These are phyloP conservation scores for Dendrocalamus latiflorus DNA, from an alignment of 202 grass and related monocot species.

Conservation along the genomic window DNA sequence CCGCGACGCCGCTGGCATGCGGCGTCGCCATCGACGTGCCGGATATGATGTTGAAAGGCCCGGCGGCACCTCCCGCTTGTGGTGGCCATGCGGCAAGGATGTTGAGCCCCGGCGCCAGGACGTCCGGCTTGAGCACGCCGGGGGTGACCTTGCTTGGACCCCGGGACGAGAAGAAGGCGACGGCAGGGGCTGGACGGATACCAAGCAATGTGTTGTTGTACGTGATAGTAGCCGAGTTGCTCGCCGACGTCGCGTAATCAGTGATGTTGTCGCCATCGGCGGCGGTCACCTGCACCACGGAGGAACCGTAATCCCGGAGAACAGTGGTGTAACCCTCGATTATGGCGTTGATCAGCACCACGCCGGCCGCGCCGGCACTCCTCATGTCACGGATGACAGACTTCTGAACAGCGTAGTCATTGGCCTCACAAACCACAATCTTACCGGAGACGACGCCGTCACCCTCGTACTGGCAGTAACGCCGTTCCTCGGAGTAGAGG, in stretches of 20 bases:
- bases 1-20: slow-evolving; percentile 24
- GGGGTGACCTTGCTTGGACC: background rate
- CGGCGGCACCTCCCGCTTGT: background rate
- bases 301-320: background rate
- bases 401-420: background rate
- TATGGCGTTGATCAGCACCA: slow-evolving; percentile 21
- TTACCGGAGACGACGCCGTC: background rate
- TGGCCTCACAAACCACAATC: slow-evolving; percentile 30
- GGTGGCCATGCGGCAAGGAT: background rate
- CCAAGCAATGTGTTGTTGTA: slow-evolving; percentile 21
- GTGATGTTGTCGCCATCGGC: background rate
- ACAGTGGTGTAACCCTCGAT: background rate
- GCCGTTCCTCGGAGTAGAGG: background rate
- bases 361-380: background rate
- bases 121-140: slow-evolving; percentile 8
- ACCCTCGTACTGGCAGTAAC: background rate
- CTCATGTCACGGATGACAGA: background rate
- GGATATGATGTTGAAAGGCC: background rate
- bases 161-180: slow-evolving; percentile 47
- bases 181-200: background rate
- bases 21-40: slow-evolving; percentile 34
- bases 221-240: background rate
- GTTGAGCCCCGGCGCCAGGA: background rate
- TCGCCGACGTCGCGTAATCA: background rate
- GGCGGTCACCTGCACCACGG: slow-evolving; percentile 17